A percentile compares a stretch with the other conserved stretches of the same genome.
Conservation (phyloP, 1,284 basidiomycete species). For the Ustilago hordei region DNA sequence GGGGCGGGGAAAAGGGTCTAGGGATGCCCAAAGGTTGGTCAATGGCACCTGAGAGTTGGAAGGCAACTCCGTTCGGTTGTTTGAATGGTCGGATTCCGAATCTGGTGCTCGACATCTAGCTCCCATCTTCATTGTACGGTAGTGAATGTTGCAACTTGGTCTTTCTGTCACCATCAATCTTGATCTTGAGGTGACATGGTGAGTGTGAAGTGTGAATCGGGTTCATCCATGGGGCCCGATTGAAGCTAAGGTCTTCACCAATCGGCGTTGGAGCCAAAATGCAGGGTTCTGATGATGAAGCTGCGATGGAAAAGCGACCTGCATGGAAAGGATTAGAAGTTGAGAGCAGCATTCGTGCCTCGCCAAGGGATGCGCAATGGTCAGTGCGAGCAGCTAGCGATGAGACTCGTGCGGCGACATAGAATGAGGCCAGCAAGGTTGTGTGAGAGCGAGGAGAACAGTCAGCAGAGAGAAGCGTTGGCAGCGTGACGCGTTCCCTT, state of each 20-base stretch:
- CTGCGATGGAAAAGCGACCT: background rate
- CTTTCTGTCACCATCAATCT: background rate
- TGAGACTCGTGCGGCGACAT: too few species aligned
- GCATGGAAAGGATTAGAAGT: constrained; percentile 4
- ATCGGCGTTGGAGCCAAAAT: background rate
- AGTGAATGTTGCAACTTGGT: background rate
- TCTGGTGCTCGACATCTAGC: constrained; percentile 15
- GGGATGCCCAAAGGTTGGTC: constrained; percentile 32
- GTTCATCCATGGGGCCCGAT: background rate
- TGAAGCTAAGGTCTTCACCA: too few species aligned
- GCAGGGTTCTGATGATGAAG: background rate
- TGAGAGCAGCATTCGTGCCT: background rate
- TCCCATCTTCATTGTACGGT: background rate
- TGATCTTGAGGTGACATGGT: background rate
- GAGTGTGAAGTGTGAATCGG: too few species aligned
- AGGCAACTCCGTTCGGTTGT: constrained; percentile 37
- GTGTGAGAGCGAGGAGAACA: background rate
- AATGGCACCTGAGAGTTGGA: constrained; percentile 17
- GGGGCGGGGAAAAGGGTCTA: background rate
- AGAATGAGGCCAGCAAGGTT: background rate
- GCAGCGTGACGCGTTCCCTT: constrained; percentile 11
- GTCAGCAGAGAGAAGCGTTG: background rate
- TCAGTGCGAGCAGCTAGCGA: background rate
- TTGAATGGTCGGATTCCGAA: constrained; percentile 30
- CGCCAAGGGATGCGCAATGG: background rate